Conservation (phyloP, 2,329 filamentous ascomycete genomes). For the Talaromyces sp. region DNA sequence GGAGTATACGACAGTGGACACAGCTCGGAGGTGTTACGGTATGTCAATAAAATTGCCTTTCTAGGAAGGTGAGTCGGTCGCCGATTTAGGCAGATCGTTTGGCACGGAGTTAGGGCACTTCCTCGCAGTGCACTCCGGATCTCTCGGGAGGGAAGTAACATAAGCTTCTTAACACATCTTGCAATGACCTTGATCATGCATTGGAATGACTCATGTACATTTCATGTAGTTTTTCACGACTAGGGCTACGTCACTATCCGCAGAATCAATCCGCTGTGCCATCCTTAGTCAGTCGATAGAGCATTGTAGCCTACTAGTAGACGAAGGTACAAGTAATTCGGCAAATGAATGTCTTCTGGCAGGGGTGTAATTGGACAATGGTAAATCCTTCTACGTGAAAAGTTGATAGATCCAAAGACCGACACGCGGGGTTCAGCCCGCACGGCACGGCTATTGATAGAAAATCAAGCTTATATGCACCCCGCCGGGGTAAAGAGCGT, state of each 20-base stretch:
- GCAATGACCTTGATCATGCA: not conserved
- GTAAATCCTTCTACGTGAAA: not conserved
- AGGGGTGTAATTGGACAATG: not conserved
- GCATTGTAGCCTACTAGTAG: not conserved
- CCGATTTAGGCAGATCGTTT: not conserved
- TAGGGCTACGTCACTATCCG: not conserved
- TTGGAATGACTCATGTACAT: not conserved
- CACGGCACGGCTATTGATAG: not conserved
- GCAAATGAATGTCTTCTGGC: not conserved
- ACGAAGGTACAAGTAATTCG: not conserved
- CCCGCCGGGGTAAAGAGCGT: not conserved
- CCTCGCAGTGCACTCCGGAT: not conserved
- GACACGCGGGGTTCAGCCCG: not conserved
- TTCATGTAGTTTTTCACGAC: not conserved
- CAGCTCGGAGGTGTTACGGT: not conserved
- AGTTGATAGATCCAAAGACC: not conserved
- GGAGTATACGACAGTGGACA: not conserved
- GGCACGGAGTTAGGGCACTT: no score
- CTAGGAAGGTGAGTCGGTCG: not conserved
- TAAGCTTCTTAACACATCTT: not conserved
- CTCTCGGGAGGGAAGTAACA: not conserved
- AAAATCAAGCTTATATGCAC: not conserved
- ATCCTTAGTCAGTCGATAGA: not conserved
- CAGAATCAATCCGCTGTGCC: not conserved
- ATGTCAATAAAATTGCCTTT: not conserved